A percentile compares a stretch with the other conserved stretches of the same genome.
Conservation (phyloP, 192 early-diverging fungal species). For the Chytriomyces sp. region DNA sequence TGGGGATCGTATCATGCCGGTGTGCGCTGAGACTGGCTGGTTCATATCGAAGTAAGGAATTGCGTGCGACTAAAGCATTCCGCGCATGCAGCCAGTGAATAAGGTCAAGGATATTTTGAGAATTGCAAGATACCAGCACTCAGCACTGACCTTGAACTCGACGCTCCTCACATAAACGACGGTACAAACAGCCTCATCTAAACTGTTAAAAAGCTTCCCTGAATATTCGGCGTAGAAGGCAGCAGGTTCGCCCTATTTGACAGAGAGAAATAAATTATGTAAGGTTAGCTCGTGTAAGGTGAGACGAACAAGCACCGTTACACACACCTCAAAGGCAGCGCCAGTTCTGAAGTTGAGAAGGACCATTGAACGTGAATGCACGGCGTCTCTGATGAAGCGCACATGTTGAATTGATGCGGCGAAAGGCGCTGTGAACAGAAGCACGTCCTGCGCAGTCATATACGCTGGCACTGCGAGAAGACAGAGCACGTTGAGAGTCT, state of each 20-base stretch:
- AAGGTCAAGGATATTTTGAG: no score
- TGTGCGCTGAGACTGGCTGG: no score
- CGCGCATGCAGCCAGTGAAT: neutral
- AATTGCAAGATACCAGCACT: no score
- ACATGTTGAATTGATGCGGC: conserved; percentile 74
- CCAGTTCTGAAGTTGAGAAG: conserved; percentile 76
- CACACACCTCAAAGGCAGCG: conserved; percentile 27
- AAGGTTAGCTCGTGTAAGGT: no score
- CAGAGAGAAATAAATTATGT: no score
- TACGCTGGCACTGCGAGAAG: conserved; percentile 88
- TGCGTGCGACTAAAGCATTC: neutral
- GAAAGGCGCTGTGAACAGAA: conserved; percentile 79
- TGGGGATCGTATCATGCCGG: neutral
- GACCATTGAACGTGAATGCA: conserved; percentile 88
- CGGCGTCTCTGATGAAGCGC: conserved; percentile 71
- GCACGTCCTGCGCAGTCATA: conserved; percentile 88
- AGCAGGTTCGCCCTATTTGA: conserved; percentile 45
- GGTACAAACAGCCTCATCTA: conserved; percentile 69
- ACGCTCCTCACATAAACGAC: conserved; percentile 82
- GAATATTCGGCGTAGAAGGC: conserved; percentile 81
- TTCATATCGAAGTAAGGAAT: neutral
- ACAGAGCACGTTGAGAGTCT: conserved; percentile 51
- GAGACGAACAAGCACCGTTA: no score
- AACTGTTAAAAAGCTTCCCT: conserved; percentile 81
- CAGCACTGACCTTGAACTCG: conserved; percentile 54